phyloP scores from a whole-genome alignment of 148 eudicot genomes.

The Suaeda aralocaspica region DNA sequence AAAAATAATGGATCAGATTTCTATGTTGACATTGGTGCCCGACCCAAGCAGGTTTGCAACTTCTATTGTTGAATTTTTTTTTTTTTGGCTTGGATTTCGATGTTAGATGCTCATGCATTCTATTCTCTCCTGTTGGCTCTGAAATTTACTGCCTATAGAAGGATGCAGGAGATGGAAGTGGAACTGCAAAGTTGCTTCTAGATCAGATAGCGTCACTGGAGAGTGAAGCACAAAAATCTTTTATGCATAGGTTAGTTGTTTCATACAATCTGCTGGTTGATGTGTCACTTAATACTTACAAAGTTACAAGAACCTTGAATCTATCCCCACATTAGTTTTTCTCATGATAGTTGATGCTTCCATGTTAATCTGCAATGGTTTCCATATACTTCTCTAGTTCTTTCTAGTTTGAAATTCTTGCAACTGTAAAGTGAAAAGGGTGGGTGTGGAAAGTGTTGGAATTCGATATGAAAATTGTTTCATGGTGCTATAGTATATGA shows the following conservation, averaged over 20 bases:
- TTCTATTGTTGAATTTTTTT: background rate
- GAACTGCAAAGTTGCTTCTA: conserved; percentile 72
- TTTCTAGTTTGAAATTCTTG: background rate
- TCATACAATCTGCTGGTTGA: background rate
- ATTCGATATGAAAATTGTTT: background rate
- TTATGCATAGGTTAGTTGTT: conserved; percentile 85
- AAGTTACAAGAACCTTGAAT: background rate
- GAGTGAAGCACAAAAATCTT: conserved; percentile 96
- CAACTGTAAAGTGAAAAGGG: conserved; percentile 1
- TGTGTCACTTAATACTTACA: background rate
- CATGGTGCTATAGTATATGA: background rate
- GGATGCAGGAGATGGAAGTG: conserved; percentile 81
- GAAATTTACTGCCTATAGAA: conserved; percentile 26
- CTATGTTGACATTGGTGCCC: conserved; percentile 50
- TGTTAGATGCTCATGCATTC: conserved; percentile 6
- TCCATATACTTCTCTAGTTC: background rate
- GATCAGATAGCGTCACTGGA: conserved; percentile 84
- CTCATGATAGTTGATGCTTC: background rate
- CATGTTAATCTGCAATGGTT: background rate
- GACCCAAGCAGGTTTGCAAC: conserved; percentile 35
- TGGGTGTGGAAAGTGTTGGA: background rate
- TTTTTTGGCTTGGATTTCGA: background rate
- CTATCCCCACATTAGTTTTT: background rate
- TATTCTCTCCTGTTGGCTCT: conserved; percentile 10
- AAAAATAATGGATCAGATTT: conserved; percentile 86